Evolutionary conservation across 73 alveolate species (phyloP), one percentile per base, ranked within the genome.

Genomic region (Symbiodinium natans): DNA sequence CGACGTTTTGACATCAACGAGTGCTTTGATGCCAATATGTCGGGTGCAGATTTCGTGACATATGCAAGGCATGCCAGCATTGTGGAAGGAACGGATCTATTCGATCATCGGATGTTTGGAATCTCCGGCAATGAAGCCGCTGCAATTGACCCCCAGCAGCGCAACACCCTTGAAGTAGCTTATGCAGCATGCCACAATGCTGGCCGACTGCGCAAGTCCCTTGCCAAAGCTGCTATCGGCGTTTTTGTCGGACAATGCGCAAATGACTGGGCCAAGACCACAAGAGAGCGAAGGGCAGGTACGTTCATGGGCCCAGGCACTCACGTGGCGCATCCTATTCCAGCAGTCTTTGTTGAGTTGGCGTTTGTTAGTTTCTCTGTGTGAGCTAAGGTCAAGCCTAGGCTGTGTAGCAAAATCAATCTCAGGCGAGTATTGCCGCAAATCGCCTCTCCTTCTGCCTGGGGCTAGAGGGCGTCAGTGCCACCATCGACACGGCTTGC

Each of bases 241-340:
- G 99, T 93, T 29, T 93, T 93, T 80, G 99, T 93, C 39, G 99
- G 99, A 19, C 92, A 82, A 27, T 93, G 99, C 9, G 92, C 99
- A 29, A 77, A 77, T 23, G 99, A 93, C 93, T 93, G 99, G 99
- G 83, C 93, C 19, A 93, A 90, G 52, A 71, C 89, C 31, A 71
- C 82, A 39, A 40, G 31, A 41, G 86, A 63, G 21, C 77, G 97
- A 25, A 40, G 23, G 68, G 89, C 97, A 3, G 77, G 97, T 21
- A 90, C 97, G 36, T 90, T 90, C 68, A 90, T 90, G 97, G 97
- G 97, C 7, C 97, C 97, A 13, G 97, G 97, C 36, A 90, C 89
- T 10, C 97, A 90, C 40, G 97, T 42, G 29, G 17, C 97, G 17
- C 56, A 48, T 46, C 84, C 1, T 15, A 10, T 13, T 46, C 13